Evolutionary conservation across 2,329 filamentous ascomycete species (phyloP), one percentile per base, ranked within the genome.

Genomic region (Didymella lethalis): DNA sequence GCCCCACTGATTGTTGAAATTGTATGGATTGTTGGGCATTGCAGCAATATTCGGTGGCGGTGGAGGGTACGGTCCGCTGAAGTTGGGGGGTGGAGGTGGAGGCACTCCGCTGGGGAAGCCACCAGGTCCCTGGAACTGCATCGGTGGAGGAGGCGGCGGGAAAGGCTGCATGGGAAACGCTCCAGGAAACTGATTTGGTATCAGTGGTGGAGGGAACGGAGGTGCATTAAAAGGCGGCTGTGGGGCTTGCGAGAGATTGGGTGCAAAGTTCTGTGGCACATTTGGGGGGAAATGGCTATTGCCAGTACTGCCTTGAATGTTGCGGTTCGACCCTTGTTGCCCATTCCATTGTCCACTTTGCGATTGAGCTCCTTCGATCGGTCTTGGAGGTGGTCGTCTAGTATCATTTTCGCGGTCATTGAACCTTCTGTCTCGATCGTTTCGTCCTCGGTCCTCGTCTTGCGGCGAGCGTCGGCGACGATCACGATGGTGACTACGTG

Each of bases 11-110:
- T 65, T 60, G 48, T 53, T 48, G 28, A 58, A 54, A 41, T 46
- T 59, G 36, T 66, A 65, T 3, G 47, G 54, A 12, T 56, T 58
- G 34, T 56, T 66, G 3, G 57, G 59, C 55, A 64, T 60, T 7
- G 56, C 62, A 26, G 57, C 55, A 50, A 63, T 63, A n/a, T 68
- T 65, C 0, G 63, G 61, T n/a, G 63, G 65, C 5, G 64, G 59
- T 25, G 64, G 64, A 45, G 65, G 62, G 54, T 62, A 73, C 23
- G 58, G 54, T n/a, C 67, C 69, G 10, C 59, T 68, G 43, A 62
- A 70, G 45, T 66, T 69, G 23, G 65, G 64, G 4, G 70, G 67
- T 26, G 67, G 69, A n/a, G 68, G 70, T 14, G 70, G 70, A 7
- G 66, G 69, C 2, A 67, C 46, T 14, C 57, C 62, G 36, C 47